These are phyloP conservation scores for Cercospora sp. DNA, from an alignment of 2,329 filamentous ascomycete genomes.

Conservation along the genomic window DNA sequence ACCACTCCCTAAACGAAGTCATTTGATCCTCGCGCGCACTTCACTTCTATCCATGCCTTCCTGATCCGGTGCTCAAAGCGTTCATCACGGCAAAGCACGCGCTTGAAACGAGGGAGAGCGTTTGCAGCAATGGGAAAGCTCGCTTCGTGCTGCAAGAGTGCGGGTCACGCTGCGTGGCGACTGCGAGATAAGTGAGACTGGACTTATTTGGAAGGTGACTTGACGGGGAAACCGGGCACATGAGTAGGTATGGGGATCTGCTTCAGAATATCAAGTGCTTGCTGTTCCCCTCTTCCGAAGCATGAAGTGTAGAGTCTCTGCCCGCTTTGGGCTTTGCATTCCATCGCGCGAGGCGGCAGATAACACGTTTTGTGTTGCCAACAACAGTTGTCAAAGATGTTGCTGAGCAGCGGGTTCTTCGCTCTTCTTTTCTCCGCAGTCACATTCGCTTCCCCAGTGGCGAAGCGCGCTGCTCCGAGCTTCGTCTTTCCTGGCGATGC, in stretches of 20 bases:
- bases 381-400: conserved; percentile 18
- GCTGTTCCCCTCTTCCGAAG: not conserved
- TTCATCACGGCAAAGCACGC: conserved; percentile 14
- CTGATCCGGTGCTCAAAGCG: conserved; percentile 10
- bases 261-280: not conserved
- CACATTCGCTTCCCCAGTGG: conserved; percentile 22
- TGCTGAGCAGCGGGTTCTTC: conserved; percentile 8
- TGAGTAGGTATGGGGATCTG: not conserved
- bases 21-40: conserved; percentile 10
- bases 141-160: not conserved
- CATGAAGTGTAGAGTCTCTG: not conserved
- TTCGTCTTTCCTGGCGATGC: conserved; percentile 34
- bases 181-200: not conserved
- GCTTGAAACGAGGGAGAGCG: not conserved
- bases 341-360: not conserved
- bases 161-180: not conserved
- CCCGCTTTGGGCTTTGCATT: conserved; percentile 2
- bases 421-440: conserved; percentile 15
- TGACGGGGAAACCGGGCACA: not conserved
- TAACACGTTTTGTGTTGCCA: not conserved
- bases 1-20: not conserved
- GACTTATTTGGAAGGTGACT: not conserved
- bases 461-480: conserved; percentile 23
- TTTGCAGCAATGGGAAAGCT: not conserved
- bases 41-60: conserved; percentile 12